Conservation (phyloP, 2,329 filamentous ascomycete species). For the Talaromyces sp. region DNA sequence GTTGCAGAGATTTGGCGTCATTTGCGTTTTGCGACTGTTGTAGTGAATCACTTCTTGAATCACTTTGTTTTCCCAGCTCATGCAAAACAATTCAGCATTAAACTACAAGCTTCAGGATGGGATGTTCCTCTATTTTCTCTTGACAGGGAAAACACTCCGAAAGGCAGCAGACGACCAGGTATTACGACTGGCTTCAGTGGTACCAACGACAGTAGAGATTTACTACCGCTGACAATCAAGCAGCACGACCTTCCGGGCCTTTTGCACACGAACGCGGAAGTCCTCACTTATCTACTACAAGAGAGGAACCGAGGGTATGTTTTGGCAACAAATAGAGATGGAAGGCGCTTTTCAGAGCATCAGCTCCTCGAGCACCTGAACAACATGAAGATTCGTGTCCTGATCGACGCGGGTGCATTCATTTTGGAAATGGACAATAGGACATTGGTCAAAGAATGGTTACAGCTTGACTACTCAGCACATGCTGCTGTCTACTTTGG, state of each 20-base stretch:
- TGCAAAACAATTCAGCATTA: constrained; percentile 62
- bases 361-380: constrained; percentile 45
- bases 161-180: background rate
- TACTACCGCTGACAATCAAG: constrained; percentile 60
- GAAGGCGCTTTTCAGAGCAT: constrained; percentile 45
- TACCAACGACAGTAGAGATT: constrained; percentile 62
- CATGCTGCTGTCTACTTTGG: constrained; percentile 56
- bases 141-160: background rate
- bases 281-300: constrained; percentile 57
- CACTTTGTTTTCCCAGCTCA: constrained; percentile 63
- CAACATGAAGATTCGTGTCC: constrained; percentile 44
- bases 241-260: constrained; percentile 59
- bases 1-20: constrained; percentile 50
- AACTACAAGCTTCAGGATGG: constrained; percentile 65
- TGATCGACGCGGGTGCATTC: constrained; percentile 64
- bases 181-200: constrained; percentile 67
- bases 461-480: constrained; percentile 45
- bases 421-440: constrained; percentile 61
- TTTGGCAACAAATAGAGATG: constrained; percentile 28
- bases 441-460: constrained; percentile 51
- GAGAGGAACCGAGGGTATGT: constrained; percentile 50
- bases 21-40: constrained; percentile 49
- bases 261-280: constrained; percentile 61
- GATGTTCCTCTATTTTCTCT: constrained; percentile 55
- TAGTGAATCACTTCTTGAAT: constrained; percentile 61